phyloP scores from a whole-genome alignment of 163 green algal genomes.

The Scenedesmus sp. region DNA sequence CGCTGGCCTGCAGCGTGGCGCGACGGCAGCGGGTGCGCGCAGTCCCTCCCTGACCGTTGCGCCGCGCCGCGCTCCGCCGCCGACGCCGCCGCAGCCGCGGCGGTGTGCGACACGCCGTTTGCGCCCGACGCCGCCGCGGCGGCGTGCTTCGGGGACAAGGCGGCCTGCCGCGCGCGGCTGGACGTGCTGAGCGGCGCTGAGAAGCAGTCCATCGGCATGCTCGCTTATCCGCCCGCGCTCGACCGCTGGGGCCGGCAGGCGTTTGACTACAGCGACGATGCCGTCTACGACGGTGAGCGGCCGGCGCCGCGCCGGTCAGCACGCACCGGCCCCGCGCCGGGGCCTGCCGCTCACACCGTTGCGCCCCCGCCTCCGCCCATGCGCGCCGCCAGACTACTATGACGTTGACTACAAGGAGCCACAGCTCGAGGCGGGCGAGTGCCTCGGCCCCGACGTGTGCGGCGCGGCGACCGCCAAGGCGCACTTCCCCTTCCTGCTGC shows the following conservation, averaged over 20 bases:
- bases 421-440: not conserved
- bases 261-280: slow-evolving; percentile 36
- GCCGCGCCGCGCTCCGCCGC: too few relatives aligned
- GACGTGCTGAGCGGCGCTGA: slow-evolving; percentile 3
- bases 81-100: too few relatives aligned
- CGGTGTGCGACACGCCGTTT: slow-evolving; percentile 20
- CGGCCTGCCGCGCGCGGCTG: slow-evolving; percentile 2
- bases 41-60: too few relatives aligned
- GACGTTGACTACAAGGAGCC: slow-evolving; percentile 20
- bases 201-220: slow-evolving; percentile 20
- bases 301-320: too few relatives aligned
- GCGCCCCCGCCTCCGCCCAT: too few relatives aligned
- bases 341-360: too few relatives aligned
- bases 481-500: too few relatives aligned
- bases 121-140: not conserved
- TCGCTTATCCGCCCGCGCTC: slow-evolving; percentile 10
- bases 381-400: too few relatives aligned
- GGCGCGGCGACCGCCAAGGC: not conserved
- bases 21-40: too few relatives aligned
- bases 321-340: too few relatives aligned
- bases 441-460: slow-evolving; percentile 21
- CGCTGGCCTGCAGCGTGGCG: too few relatives aligned
- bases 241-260: slow-evolving; percentile 29
- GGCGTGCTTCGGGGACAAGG: slow-evolving; percentile 28
- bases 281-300: too few relatives aligned